Percentiles rank a stretch among this genome's conserved stretches.
Conservation (phyloP, 257 asterid species). For the Nicotiana tabacum region DNA sequence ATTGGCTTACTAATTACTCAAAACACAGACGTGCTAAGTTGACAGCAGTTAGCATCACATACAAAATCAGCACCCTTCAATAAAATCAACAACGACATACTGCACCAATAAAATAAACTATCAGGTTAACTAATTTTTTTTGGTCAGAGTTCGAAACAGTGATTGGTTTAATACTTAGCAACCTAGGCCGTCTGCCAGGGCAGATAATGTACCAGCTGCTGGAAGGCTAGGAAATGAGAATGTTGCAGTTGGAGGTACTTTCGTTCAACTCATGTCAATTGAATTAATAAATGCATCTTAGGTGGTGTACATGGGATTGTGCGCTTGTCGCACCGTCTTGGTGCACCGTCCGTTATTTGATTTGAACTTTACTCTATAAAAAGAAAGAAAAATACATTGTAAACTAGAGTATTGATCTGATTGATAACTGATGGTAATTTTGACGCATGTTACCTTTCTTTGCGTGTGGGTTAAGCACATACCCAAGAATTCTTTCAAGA, state of each 20-base stretch:
- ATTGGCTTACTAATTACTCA: too few species aligned
- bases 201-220: conserved; percentile 53
- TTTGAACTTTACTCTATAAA: neutral
- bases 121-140: too few species aligned
- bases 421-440: too few species aligned
- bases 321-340: too few species aligned
- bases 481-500: too few species aligned
- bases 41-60: too few species aligned
- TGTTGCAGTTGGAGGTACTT: conserved; percentile 53
- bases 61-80: too few species aligned
- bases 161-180: conserved; percentile 15
- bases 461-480: too few species aligned
- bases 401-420: neutral
- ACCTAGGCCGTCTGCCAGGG: conserved; percentile 60
- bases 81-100: too few species aligned
- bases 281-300: neutral
- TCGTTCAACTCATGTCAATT: neutral
- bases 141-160: too few species aligned
- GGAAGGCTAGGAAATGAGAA: conserved; percentile 63
- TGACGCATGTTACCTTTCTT: too few species aligned
- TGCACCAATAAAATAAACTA: too few species aligned
- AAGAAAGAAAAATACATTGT: neutral
- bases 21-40: neutral
- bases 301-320: neutral
- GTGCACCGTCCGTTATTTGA: neutral